Conservation (phyloP, 371 early-diverging fungal species). For the Capillidium heterosporum region DNA sequence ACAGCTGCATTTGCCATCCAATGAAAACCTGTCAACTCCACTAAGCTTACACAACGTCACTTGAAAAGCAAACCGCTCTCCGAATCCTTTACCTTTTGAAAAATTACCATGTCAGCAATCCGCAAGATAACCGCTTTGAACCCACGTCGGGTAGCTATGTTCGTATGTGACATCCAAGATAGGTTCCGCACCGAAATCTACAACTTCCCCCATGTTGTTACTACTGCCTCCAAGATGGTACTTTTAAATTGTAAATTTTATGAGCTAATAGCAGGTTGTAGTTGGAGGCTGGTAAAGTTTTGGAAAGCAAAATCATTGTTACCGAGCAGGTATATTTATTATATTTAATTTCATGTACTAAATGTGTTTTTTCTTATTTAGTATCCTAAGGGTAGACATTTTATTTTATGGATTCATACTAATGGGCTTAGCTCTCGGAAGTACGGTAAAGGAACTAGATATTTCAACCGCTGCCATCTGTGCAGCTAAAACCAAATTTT, state of each 20-base stretch:
- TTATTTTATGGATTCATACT: background rate
- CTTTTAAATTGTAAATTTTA: background rate
- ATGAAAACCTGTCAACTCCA: no score
- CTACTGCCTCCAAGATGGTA: conserved; percentile 80
- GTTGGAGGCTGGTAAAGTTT: conserved; percentile 41
- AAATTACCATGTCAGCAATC: no score
- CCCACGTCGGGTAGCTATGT: conserved; percentile 58
- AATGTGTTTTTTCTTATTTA: background rate
- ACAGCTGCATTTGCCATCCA: no score
- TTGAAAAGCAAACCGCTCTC: no score
- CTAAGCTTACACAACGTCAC: no score
- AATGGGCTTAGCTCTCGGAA: conserved; percentile 37
- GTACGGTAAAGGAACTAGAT: conserved; percentile 64
- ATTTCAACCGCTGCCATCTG: conserved; percentile 30
- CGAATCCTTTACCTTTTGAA: no score
- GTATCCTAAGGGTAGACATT: background rate
- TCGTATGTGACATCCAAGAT: conserved; percentile 88
- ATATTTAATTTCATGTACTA: background rate
- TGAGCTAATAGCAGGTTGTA: conserved; percentile 6
- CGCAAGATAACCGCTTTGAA: conserved; percentile 11
- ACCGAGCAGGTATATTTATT: conserved; percentile 63
- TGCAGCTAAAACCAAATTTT: conserved; percentile 69
- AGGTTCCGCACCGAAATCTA: conserved; percentile 64
- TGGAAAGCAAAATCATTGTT: conserved; percentile 68
- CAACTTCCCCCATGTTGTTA: conserved; percentile 57